Conservation (phyloP, 2,329 filamentous ascomycete genomes). For the Ophiocordyceps polyrhachis-furcata region DNA sequence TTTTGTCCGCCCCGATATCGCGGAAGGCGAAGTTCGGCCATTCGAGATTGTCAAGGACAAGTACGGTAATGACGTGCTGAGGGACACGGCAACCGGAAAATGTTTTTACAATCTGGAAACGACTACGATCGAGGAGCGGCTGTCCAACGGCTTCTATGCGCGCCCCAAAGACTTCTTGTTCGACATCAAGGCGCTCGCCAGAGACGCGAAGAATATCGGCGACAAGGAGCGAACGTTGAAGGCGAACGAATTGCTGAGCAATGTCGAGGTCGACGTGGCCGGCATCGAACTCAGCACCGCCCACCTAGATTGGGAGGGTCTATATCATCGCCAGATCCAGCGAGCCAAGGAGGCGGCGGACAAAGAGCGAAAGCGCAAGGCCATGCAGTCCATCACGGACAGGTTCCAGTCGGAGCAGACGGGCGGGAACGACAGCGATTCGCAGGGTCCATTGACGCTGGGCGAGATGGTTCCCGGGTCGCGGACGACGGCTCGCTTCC, state of each 20-base stretch:
- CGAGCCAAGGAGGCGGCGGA: constrained; percentile 41
- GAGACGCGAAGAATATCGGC: constrained; percentile 66
- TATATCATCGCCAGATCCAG: constrained; percentile 56
- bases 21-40: constrained; percentile 41
- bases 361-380: constrained; percentile 42
- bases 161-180: constrained; percentile 75
- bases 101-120: constrained; percentile 94
- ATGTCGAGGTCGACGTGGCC: constrained; percentile 84
- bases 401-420: constrained; percentile 31
- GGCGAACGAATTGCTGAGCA: constrained; percentile 78
- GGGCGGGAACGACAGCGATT: constrained; percentile 32
- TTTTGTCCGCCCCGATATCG: constrained; percentile 39
- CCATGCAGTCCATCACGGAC: constrained; percentile 35
- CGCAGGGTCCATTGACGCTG: constrained; percentile 37
- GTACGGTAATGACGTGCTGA: constrained; percentile 57
- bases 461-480: constrained; percentile 44
- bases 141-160: constrained; percentile 93
- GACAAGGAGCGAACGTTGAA: constrained; percentile 70
- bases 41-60: constrained; percentile 67
- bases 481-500: constrained; percentile 31
- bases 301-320: constrained; percentile 60
- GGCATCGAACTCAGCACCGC: constrained; percentile 51
- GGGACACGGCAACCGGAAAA: constrained; percentile 58
- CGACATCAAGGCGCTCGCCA: constrained; percentile 69
- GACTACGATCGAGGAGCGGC: constrained; percentile 81